These are phyloP conservation scores for Talaromyces albobiverticillius DNA, from an alignment of 2,329 filamentous ascomycete genomes.

Conservation along the genomic window DNA sequence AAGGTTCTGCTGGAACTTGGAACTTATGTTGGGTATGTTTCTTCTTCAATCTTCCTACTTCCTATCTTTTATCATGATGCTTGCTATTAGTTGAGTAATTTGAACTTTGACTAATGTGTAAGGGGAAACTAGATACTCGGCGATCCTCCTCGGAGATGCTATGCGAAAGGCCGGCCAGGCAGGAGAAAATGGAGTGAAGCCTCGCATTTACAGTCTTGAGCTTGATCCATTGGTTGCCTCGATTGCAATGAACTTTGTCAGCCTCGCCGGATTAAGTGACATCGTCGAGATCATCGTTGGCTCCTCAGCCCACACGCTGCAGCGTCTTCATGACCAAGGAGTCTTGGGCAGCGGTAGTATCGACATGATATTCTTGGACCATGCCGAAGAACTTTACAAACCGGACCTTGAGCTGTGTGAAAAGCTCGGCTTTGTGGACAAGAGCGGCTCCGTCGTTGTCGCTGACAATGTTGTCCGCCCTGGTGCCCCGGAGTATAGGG, in stretches of 20 bases:
- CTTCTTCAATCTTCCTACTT: background rate
- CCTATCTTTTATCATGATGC: background rate
- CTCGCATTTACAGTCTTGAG: slow-evolving; percentile 38
- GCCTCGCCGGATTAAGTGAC: slow-evolving; percentile 31
- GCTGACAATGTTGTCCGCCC: slow-evolving; percentile 41
- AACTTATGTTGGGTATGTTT: slow-evolving; percentile 1
- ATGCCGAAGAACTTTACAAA: slow-evolving; percentile 36
- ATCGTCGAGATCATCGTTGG: slow-evolving; percentile 35
- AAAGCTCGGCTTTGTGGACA: slow-evolving; percentile 28
- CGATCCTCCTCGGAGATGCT: slow-evolving; percentile 29
- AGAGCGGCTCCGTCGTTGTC: slow-evolving; percentile 29
- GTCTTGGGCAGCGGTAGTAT: slow-evolving; percentile 23
- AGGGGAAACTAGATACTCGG: slow-evolving; percentile 26
- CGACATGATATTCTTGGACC: slow-evolving; percentile 38
- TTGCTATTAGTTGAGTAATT: background rate
- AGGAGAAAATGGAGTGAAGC: slow-evolving; percentile 7
- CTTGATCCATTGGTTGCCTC: slow-evolving; percentile 28
- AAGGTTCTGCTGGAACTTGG: slow-evolving; percentile 8
- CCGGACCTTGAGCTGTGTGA: slow-evolving; percentile 35
- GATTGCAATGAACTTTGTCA: slow-evolving; percentile 31
- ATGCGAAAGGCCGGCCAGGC: slow-evolving; percentile 19
- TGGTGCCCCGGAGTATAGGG: slow-evolving; percentile 41
- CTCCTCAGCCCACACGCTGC: slow-evolving; percentile 27
- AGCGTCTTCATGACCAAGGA: slow-evolving; percentile 25
- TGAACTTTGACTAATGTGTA: background rate